Evolutionary conservation across 352 stramenopile genomes (phyloP), one percentile per base, ranked within the genome.

Genomic region (Phytophthora sp.): DNA sequence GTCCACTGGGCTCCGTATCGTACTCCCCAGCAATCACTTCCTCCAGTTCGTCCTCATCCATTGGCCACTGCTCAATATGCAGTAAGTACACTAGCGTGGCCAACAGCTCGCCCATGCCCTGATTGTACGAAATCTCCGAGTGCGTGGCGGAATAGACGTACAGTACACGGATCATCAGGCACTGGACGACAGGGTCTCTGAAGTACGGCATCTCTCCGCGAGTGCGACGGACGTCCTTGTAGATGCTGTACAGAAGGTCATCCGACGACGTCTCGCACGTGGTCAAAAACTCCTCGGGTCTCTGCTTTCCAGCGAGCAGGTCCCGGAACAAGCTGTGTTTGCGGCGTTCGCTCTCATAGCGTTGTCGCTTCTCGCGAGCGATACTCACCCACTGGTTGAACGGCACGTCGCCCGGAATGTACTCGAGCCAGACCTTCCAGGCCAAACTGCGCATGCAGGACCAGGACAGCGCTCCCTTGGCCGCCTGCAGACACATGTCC

Each of bases 21-120:
- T 57, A 56, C 9, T 65, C 43, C 18, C n/a, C 45, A 49, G 51
- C 45, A 28, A 58, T 4, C 24, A 69, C 58, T 13, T 73, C 46
- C 6, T 69, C 58, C 7, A 61, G 20, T n/a, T 60, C 30, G 5
- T 72, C 44, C 2, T 61, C 17, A 5, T 70, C 37, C 2, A 53
- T 8, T 2, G 78, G 69, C 76, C 79, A 93, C 28, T 91, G 78
- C 41, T 93, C 84, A 38, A 91, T 72, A 37, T 92, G 62, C 15
- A 92, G 61, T 27, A 91, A 32, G 48, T 94, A 92, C 11, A 91
- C 70, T 3, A 94, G 60, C 1, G 79, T 87, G 4, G 84, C 84
- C 3, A 94, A 65, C n/a, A 94, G 44, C 20, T 94, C 84, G 1
- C 84, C 77, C 82, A 94, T 94, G 37, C 82, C 84, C 71, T 89